Base-by-base conservation (phyloP, 83 land plant genomes). In the Isoetes engelmannii region DNA sequence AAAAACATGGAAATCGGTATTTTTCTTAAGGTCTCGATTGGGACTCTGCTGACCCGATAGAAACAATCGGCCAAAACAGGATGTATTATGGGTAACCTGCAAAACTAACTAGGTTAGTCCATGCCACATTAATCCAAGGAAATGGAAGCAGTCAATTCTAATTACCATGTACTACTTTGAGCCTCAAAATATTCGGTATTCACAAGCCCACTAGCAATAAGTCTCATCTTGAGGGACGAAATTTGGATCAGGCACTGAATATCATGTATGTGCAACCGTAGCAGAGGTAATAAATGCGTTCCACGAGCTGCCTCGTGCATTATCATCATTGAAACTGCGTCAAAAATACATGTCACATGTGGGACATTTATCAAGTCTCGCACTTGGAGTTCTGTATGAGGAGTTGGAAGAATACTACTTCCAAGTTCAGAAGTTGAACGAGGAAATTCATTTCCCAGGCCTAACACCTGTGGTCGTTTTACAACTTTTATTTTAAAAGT, bases 401-500 rank as follows among this genome's bases (percentile, higher is more conserved):
- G n/a, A n/a, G n/a, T n/a, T n/a, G n/a, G n/a, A n/a, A n/a, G n/a
- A n/a, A n/a, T n/a, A n/a, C n/a, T n/a, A n/a, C n/a, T n/a, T n/a
- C n/a, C n/a, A n/a, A n/a, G n/a, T n/a, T n/a, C n/a, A n/a, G n/a
- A n/a, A n/a, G n/a, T n/a, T n/a, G n/a, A n/a, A 57, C 10, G 5
- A 5, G 5, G 5, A 12, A 12, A 6, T 5, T 57, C 6, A 5
- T 19, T 7, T 46, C 41, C 20, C 48, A 48, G 4, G 58, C 62
- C 62, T 68, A 44, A 51, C n/a, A n/a, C n/a, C n/a, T 53, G 19
- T 4, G 63, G 72, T 1, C 63, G 60, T 19, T 64, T 58, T 10
- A 92, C 76, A 12, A 85, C 65, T 74, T 87, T 85, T 15, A 86
- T 65, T 72, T 89, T 92, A 47, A 92, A 81, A 20, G 84, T 79